A percentile compares a stretch with the other conserved stretches of the same genome.
Evolutionary conservation across 208 protist species (phyloP).

Genomic region (Leptomonas pyrrhocoris): DNA sequence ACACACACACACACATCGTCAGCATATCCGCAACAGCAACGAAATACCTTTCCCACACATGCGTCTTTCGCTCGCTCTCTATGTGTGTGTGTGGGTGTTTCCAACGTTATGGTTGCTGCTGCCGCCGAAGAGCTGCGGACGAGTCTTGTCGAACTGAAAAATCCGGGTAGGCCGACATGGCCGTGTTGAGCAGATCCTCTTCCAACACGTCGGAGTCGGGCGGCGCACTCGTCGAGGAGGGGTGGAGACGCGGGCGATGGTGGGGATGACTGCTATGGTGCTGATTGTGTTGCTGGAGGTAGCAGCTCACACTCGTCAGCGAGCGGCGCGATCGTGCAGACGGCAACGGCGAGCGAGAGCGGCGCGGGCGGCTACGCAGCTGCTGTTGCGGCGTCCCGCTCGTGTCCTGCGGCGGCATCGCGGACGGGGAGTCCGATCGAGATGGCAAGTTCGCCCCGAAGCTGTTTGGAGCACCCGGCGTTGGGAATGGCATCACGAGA

Average conservation of each 20-base stretch:
- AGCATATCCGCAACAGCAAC: too few relatives aligned
- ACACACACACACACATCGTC: too few relatives aligned
- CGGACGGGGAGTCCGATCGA: constrained; percentile 8
- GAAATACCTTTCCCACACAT: too few relatives aligned
- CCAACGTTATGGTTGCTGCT: neutral
- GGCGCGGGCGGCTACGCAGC: neutral
- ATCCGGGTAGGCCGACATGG: constrained; percentile 15
- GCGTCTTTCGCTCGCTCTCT: too few relatives aligned
- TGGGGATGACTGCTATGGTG: neutral
- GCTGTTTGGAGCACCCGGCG: neutral
- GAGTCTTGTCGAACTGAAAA: constrained; percentile 4
- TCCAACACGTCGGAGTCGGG: neutral
- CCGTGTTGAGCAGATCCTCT: constrained; percentile 18
- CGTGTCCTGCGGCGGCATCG: neutral
- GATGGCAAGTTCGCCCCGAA: neutral
- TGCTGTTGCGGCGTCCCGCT: neutral
- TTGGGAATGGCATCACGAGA: neutral
- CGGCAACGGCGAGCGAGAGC: neutral
- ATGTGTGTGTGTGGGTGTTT: neutral
- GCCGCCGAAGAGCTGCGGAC: neutral
- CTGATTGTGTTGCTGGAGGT: too few relatives aligned
- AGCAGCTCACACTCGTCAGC: neutral
- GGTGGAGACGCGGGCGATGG: neutral
- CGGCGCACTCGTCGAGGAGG: neutral
- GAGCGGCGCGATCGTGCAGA: constrained; percentile 5